Percentiles rank a stretch among this genome's conserved stretches.
These are phyloP conservation scores for Zygosaccharomyces sapae DNA, from an alignment of 1,139 yeast genomes.

Conservation along the genomic window DNA sequence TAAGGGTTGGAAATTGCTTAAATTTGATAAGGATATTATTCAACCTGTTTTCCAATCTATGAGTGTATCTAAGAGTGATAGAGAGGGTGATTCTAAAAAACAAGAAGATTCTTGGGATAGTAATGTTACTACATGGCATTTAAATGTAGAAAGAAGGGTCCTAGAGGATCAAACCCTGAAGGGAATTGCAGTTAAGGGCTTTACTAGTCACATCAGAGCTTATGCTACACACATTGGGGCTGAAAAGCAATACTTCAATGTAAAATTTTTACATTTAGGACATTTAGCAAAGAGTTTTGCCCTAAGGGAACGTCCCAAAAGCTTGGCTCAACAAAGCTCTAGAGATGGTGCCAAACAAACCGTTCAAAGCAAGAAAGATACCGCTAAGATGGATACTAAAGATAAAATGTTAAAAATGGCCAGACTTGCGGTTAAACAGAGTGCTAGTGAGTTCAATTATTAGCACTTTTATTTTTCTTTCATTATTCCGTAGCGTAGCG, in stretches of 20 bases:
- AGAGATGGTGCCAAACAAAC: conserved; percentile 32
- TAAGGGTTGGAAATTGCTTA: conserved; percentile 48
- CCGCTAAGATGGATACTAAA: conserved; percentile 55
- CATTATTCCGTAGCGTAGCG: neutral
- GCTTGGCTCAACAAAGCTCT: conserved; percentile 45
- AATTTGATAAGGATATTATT: conserved; percentile 50
- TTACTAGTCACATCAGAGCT: conserved; percentile 86
- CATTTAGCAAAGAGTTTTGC: conserved; percentile 95
- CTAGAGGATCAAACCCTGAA: conserved; percentile 61
- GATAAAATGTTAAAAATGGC: conserved; percentile 79
- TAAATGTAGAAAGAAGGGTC: conserved; percentile 83
- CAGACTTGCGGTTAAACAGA: conserved; percentile 57
- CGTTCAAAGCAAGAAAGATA: conserved; percentile 29
- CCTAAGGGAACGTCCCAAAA: conserved; percentile 88
- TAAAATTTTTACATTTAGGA: conserved; percentile 81
- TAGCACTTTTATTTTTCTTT: conserved; percentile 7
- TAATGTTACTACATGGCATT: conserved; percentile 95
- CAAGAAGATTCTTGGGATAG: conserved; percentile 62
- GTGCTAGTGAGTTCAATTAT: conserved; percentile 70
- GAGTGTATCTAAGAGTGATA: conserved; percentile 38
- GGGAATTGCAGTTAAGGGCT: conserved; percentile 67
- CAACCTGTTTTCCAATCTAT: conserved; percentile 57
- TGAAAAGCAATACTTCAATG: conserved; percentile 76
- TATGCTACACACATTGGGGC: conserved; percentile 89
- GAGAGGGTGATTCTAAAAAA: conserved; percentile 13